phyloP scores from a whole-genome alignment of 1,284 basidiomycete species.

The Cutaneotrichosporon sp. region DNA sequence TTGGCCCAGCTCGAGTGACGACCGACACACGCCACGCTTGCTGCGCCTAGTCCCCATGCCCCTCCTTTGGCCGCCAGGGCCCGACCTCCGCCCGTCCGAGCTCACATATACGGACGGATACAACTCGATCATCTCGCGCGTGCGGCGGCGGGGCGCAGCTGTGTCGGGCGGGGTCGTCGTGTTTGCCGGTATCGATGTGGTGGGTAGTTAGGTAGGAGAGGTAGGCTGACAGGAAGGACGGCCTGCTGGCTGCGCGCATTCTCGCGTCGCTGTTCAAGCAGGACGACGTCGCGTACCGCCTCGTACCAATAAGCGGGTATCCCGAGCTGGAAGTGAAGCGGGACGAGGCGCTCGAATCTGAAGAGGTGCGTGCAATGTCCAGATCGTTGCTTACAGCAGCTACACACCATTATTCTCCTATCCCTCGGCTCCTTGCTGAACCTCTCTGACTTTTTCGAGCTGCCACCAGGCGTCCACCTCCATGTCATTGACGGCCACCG shows the following conservation, averaged over 20 bases:
- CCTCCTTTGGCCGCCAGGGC: slow-evolving; percentile 43
- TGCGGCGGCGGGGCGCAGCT: slow-evolving; percentile 30
- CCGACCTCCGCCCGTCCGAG: slow-evolving; percentile 36
- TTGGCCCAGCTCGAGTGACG: no score
- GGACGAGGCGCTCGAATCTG: slow-evolving; percentile 56
- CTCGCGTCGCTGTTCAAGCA: slow-evolving; percentile 83
- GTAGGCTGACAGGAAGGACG: slow-evolving; percentile 30
- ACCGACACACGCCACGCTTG: no score
- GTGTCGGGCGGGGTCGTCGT: slow-evolving; percentile 43
- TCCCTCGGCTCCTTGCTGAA: slow-evolving; percentile 90
- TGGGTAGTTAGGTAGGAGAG: slow-evolving; percentile 18
- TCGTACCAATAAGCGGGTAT: slow-evolving; percentile 87
- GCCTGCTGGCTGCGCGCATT: slow-evolving; percentile 55
- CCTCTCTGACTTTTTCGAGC: slow-evolving; percentile 56
- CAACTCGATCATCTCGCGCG: slow-evolving; percentile 66
- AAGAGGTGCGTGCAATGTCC: slow-evolving; percentile 6
- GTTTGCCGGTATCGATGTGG: slow-evolving; percentile 42
- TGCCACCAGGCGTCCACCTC: slow-evolving; percentile 54
- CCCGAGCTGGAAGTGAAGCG: slow-evolving; percentile 63
- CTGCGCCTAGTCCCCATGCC: slow-evolving; percentile 47
- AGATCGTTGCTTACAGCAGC: slow-evolving; percentile 50
- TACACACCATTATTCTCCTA: slow-evolving; percentile 84
- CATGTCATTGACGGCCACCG: slow-evolving; percentile 94
- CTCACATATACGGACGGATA: slow-evolving; percentile 70
- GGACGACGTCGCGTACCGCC: slow-evolving; percentile 86